These are phyloP conservation scores for Kuraishia piskuri DNA, from an alignment of 805 yeast species.

Conservation along the genomic window DNA sequence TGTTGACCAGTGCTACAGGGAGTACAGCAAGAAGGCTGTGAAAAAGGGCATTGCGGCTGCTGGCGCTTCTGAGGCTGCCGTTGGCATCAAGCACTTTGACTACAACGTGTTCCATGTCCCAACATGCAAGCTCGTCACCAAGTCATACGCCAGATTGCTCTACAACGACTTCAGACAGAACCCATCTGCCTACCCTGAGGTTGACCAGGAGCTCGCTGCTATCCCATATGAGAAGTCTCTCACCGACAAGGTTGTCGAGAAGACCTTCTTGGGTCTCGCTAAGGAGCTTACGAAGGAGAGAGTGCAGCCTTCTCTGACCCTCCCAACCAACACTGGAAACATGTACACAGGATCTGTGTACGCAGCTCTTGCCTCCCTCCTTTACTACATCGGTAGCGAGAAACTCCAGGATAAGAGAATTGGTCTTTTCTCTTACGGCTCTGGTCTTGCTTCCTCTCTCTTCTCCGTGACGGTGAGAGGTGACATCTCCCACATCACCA, in stretches of 20 bases:
- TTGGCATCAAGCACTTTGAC: conserved; percentile 73
- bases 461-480: conserved; percentile 75
- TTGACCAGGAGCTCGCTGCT: conserved; percentile 41
- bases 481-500: conserved; percentile 62
- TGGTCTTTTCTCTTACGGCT: conserved; percentile 94
- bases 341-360: conserved; percentile 94
- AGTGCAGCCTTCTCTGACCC: conserved; percentile 72
- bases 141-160: conserved; percentile 85
- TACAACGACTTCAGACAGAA: conserved; percentile 80
- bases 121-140: conserved; percentile 89
- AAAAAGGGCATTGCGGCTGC: conserved; percentile 36
- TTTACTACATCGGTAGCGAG: conserved; percentile 67
- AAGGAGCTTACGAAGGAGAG: conserved; percentile 60
- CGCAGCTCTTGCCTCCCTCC: conserved; percentile 76
- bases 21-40: conserved; percentile 71
- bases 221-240: conserved; percentile 71
- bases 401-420: conserved; percentile 75
- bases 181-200: conserved; percentile 51
- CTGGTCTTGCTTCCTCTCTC: conserved; percentile 92
- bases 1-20: conserved; percentile 74
- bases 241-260: conserved; percentile 74
- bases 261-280: conserved; percentile 70
- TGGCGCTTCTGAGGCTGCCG: conserved; percentile 41
- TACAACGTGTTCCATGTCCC: conserved; percentile 97
- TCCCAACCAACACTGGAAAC: conserved; percentile 96